Conservation (phyloP, 352 stramenopile species). For the Pythium dissotocum region DNA sequence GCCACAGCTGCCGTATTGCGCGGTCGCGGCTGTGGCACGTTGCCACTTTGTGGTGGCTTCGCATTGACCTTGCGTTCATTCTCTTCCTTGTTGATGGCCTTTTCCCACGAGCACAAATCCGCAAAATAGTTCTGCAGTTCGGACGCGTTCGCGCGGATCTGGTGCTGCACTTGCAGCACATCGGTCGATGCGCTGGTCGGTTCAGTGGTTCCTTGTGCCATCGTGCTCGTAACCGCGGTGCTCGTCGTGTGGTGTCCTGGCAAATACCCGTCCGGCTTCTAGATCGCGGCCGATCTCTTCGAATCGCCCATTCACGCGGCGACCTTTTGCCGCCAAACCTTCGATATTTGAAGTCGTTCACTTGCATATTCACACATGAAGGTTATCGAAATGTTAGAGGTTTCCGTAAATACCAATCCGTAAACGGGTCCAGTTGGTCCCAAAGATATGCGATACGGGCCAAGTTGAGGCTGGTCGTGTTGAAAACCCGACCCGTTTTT, state of each 20-base stretch:
- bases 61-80: constrained; percentile 31
- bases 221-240: background rate
- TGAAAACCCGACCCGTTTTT: constrained; percentile 14
- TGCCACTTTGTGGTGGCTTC: background rate
- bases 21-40: constrained; percentile 24
- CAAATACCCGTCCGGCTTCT: background rate
- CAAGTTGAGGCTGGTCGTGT: constrained; percentile 9
- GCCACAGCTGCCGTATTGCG: constrained; percentile 11
- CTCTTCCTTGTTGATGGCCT: constrained; percentile 63
- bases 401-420: background rate
- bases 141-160: constrained; percentile 80
- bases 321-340: constrained; percentile 10
- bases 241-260: background rate
- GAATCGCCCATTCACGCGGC: background rate
- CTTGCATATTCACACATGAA: background rate
- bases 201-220: constrained; percentile 35
- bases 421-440: background rate
- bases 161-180: constrained; percentile 72
- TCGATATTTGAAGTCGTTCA: constrained; percentile 6
- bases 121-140: constrained; percentile 79
- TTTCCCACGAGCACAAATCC: constrained; percentile 81
- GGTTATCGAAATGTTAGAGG: background rate
- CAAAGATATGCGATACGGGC: constrained; percentile 15
- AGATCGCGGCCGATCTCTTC: background rate
- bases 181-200: constrained; percentile 14